These are phyloP conservation scores for Asclepias syriaca DNA, from an alignment of 257 asterid genomes.

Conservation along the genomic window DNA sequence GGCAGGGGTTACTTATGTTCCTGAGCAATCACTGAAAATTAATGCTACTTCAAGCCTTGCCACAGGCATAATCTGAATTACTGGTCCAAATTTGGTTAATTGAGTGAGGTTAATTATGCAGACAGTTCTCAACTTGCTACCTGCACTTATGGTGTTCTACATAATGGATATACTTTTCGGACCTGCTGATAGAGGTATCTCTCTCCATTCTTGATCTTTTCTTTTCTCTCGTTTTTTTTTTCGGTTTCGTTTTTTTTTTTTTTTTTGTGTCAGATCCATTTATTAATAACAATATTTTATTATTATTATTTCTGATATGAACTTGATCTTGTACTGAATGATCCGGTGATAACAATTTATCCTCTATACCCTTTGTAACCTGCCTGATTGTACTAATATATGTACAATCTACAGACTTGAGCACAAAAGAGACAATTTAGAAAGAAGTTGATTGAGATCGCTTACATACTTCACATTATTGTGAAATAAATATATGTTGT, in stretches of 20 bases:
- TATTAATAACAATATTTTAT: no score
- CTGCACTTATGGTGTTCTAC: neutral
- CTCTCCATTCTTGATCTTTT: neutral
- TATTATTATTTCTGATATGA: neutral
- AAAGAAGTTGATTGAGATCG: neutral
- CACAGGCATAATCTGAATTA: constrained; percentile 50
- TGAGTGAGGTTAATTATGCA: neutral
- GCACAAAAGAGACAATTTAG: neutral
- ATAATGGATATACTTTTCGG: neutral
- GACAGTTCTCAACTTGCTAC: constrained; percentile 4
- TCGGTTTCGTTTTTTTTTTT: neutral
- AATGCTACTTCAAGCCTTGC: constrained; percentile 87
- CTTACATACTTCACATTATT: neutral
- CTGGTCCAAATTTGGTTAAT: constrained; percentile 1
- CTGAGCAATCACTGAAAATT: constrained; percentile 90
- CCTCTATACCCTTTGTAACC: neutral
- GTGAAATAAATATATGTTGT: neutral
- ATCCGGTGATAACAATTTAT: neutral
- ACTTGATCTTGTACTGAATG: neutral
- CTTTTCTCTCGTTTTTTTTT: neutral
- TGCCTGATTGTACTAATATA: constrained; percentile 12
- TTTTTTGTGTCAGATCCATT: neutral
- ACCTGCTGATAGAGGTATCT: neutral
- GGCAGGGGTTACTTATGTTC: constrained; percentile 71
- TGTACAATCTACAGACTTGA: constrained; percentile 10